phyloP scores from a whole-genome alignment of 495 filamentous ascomycete species.

The Podospora anserina region DNA sequence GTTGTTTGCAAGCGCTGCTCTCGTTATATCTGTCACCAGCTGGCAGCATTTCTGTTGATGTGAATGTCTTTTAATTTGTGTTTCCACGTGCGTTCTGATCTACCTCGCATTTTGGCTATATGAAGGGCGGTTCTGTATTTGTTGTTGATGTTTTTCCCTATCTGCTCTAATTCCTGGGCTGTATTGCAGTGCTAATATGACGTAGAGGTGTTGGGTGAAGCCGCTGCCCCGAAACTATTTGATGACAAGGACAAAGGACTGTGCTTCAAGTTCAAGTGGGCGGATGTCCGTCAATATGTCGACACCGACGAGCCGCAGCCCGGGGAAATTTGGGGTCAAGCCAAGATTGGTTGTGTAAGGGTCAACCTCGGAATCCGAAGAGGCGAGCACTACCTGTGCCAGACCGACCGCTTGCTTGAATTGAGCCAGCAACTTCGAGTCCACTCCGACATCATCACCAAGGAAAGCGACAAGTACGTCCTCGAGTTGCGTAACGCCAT shows the following conservation, averaged over 20 bases:
- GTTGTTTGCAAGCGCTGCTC: not conserved
- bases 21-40: not conserved
- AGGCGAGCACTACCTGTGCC: slow-evolving; percentile 74
- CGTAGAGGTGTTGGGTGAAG: not conserved
- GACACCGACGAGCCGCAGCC: not conserved
- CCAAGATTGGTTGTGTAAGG: slow-evolving; percentile 11
- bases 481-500: slow-evolving; percentile 55
- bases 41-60: not conserved
- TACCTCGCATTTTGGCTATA: not conserved
- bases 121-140: not conserved
- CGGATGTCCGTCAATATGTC: slow-evolving; percentile 61
- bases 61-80: not conserved
- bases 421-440: slow-evolving; percentile 51
- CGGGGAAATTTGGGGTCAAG: slow-evolving; percentile 8
- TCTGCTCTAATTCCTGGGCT: not conserved
- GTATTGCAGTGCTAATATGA: not conserved
- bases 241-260: not conserved
- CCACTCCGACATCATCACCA: slow-evolving; percentile 73
- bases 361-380: slow-evolving; percentile 73
- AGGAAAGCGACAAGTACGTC: slow-evolving; percentile 70
- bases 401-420: slow-evolving; percentile 77
- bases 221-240: not conserved
- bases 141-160: not conserved
- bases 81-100: not conserved
- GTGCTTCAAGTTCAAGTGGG: slow-evolving; percentile 65